Conservation (phyloP, 345 rosid genomes). For the Linum trigynum region DNA sequence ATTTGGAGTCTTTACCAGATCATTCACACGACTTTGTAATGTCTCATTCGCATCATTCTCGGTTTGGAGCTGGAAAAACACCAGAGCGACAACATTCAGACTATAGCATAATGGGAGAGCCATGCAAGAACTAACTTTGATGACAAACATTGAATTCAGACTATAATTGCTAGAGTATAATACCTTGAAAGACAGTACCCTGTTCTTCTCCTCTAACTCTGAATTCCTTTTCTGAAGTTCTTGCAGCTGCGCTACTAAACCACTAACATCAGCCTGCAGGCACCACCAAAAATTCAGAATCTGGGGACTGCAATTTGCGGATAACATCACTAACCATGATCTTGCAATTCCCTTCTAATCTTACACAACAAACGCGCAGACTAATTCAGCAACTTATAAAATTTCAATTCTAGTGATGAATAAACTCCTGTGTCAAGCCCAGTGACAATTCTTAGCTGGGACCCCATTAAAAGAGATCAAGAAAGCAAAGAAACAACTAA, state of each 20-base stretch:
- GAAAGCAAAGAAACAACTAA: not conserved
- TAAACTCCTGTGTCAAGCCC: not conserved
- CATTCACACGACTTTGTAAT: constrained; percentile 49
- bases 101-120: not conserved
- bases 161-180: no score
- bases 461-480: not conserved
- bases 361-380: not conserved
- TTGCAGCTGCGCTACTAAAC: constrained; percentile 74
- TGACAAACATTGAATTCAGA: not conserved
- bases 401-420: not conserved
- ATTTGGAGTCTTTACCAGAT: constrained; percentile 37
- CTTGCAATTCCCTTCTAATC: not conserved
- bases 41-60: constrained; percentile 48
- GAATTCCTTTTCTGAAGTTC: constrained; percentile 61
- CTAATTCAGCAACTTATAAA: not conserved
- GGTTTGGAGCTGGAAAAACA: constrained; percentile 48
- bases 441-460: not conserved
- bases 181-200: constrained; percentile 43
- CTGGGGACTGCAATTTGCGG: not conserved
- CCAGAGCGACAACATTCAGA: constrained; percentile 14
- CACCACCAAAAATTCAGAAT: not conserved
- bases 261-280: constrained; percentile 74
- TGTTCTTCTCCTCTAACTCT: constrained; percentile 65
- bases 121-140: not conserved
- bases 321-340: not conserved